phyloP scores from a whole-genome alignment of 768 basidiomycete species.

The Serendipita sp. region DNA sequence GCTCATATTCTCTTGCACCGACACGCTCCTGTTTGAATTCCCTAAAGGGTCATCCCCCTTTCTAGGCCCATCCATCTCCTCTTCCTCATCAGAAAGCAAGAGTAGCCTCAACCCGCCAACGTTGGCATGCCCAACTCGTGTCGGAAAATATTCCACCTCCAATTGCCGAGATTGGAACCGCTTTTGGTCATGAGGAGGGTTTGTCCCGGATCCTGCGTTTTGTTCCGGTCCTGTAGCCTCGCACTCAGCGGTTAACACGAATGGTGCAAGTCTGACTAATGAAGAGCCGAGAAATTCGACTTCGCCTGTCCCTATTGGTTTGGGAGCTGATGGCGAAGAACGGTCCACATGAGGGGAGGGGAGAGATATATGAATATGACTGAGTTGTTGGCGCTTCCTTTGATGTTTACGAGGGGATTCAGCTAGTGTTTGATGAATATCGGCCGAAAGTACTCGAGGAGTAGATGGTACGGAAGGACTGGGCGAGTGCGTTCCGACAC shows the following conservation, averaged over 20 bases:
- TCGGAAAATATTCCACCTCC: slow-evolving; percentile 43
- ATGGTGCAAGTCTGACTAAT: slow-evolving; percentile 16
- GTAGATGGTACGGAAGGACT: slow-evolving; percentile 13
- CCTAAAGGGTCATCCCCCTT: slow-evolving; percentile 9
- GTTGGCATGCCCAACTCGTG: slow-evolving; percentile 39
- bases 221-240: background rate
- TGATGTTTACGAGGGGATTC: slow-evolving; percentile 16
- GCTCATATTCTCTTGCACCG: background rate
- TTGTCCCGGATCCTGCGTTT: slow-evolving; percentile 7
- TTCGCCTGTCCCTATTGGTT: slow-evolving; percentile 7
- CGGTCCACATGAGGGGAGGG: slow-evolving; percentile 15
- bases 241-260: slow-evolving; percentile 13
- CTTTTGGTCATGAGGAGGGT: slow-evolving; percentile 17
- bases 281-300: slow-evolving; percentile 18
- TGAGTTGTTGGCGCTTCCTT: slow-evolving; percentile 15
- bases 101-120: slow-evolving; percentile 61
- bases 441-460: slow-evolving; percentile 19
- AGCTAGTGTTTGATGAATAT: background rate
- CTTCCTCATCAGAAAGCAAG: slow-evolving; percentile 37
- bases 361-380: slow-evolving; percentile 10
- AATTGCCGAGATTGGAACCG: slow-evolving; percentile 34
- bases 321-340: slow-evolving; percentile 11
- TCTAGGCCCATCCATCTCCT: slow-evolving; percentile 20
- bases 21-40: background rate
- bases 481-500: slow-evolving; percentile 11